A percentile compares a stretch with the other conserved stretches of the same genome.
Conservation (phyloP, 495 filamentous ascomycete species). For the Aspergillus affinis region DNA sequence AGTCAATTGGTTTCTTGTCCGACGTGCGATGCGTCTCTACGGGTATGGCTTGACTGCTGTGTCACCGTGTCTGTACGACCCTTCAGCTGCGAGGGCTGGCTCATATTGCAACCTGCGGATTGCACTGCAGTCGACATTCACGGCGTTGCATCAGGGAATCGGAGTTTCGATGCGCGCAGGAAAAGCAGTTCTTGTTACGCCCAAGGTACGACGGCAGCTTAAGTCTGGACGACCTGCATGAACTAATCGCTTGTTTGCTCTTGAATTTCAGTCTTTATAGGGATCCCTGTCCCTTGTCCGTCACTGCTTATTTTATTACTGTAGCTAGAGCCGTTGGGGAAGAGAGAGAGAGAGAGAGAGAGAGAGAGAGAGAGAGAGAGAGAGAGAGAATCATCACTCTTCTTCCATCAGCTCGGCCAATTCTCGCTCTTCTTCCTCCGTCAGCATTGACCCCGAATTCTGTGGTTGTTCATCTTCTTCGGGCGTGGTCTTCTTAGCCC, state of each 20-base stretch:
- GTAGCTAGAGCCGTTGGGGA: background rate
- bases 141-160: background rate
- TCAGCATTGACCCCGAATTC: slow-evolving; percentile 54
- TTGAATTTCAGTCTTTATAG: background rate
- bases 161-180: background rate
- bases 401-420: slow-evolving; percentile 86
- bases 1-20: background rate
- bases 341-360: background rate
- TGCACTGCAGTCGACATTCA: background rate
- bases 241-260: background rate
- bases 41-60: background rate
- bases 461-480: slow-evolving; percentile 47
- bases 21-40: background rate
- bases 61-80: background rate
- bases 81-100: background rate
- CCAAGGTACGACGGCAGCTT: background rate
- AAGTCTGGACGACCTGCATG: background rate
- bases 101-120: background rate
- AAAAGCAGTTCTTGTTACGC: background rate
- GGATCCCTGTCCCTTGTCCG: background rate
- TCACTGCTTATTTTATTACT: background rate
- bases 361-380: background rate
- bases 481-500: slow-evolving; percentile 52
- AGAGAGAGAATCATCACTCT: slow-evolving; percentile 35
- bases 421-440: slow-evolving; percentile 81